Conservation (phyloP, 495 filamentous ascomycete genomes). For the Lophiostoma macrostomum region DNA sequence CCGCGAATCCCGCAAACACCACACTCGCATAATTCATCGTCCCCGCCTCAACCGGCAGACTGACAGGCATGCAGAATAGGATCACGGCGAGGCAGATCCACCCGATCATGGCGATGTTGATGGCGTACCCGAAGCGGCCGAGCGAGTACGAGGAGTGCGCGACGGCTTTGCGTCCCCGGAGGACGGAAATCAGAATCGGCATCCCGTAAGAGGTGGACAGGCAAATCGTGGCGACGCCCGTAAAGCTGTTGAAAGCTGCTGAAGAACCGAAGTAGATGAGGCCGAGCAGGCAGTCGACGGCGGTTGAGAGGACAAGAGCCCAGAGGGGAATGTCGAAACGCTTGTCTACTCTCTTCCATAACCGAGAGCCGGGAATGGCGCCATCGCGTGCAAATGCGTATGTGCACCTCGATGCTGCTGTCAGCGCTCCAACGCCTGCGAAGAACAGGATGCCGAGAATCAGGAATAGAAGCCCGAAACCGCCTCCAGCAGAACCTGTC, state of each 20-base stretch:
- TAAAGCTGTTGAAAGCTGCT: slow-evolving; percentile 65
- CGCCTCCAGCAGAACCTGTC: slow-evolving; percentile 59
- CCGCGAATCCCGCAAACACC: slow-evolving; percentile 40
- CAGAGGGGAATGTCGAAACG: slow-evolving; percentile 56
- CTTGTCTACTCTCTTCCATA: slow-evolving; percentile 60
- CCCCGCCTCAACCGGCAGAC: slow-evolving; percentile 47
- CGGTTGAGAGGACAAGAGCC: slow-evolving; percentile 55
- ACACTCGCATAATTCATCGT: slow-evolving; percentile 40
- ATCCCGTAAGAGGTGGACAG: slow-evolving; percentile 60
- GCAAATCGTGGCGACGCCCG: slow-evolving; percentile 64
- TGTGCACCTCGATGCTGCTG: slow-evolving; percentile 57
- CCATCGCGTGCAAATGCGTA: slow-evolving; percentile 62
- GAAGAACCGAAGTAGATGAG: slow-evolving; percentile 62
- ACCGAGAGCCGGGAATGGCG: slow-evolving; percentile 63
- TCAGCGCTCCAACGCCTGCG: slow-evolving; percentile 57
- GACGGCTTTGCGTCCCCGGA: slow-evolving; percentile 50
- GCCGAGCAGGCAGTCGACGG: slow-evolving; percentile 55
- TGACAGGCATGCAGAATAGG: slow-evolving; percentile 57
- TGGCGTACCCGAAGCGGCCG: slow-evolving; percentile 51
- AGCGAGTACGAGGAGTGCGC: slow-evolving; percentile 50
- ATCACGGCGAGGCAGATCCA: slow-evolving; percentile 54
- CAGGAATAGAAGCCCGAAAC: slow-evolving; percentile 69
- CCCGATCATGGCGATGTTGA: slow-evolving; percentile 49
- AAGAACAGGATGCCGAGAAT: slow-evolving; percentile 67
- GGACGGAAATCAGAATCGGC: slow-evolving; percentile 59